Base-by-base conservation (phyloP, 441 rosid species). In the Jatropha multifida region DNA sequence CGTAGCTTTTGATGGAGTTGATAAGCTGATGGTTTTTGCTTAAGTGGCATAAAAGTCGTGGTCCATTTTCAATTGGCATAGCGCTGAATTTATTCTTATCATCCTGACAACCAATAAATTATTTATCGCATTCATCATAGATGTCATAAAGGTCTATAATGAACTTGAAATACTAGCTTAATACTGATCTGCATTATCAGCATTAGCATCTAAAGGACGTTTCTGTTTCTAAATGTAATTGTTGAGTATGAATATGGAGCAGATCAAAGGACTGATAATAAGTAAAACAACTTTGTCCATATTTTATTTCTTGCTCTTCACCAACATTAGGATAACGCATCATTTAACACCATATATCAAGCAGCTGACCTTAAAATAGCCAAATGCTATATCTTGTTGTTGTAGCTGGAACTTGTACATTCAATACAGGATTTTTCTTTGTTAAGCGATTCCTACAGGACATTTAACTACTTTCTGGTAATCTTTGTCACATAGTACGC, bases 21-120 rank as follows among this genome's bases (percentile, higher is more conserved):
- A 65, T 68, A 69, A 42, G 65, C 18, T 60, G 10, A 63, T 66
- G 38, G 46, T 46, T 69, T 78, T 26, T 26, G 15, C 44, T 41
- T 49, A 40, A 32, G 32, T 32, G 32, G 32, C 32, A 32, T 13
- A 56, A 58, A 55, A 40, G 5, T 70, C 51, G 40, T 51, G 15
- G 15, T 51, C 18, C 56, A 51, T 7, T 51, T 51, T 51, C 56
- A 10, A 51, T 51, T 44, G 6, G 48, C 48, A 7, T 44, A 0
- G 48, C 48, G 10, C 48, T 44, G 48, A 44, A 44, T 6, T 44
- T 48, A 9, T 48, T 11, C 15, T 48, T 48, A 48, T 48, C 52
- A 48, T 48, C 52, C 3, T 32, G 32, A 15, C 52, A 48, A 54
- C 27, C 13, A 18, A 3, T 9, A 54, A 52, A 40, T 20, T n/a